Conservation (phyloP, 202 grass and related monocot genomes). For the Schoenoplectus tabernaemontani region DNA sequence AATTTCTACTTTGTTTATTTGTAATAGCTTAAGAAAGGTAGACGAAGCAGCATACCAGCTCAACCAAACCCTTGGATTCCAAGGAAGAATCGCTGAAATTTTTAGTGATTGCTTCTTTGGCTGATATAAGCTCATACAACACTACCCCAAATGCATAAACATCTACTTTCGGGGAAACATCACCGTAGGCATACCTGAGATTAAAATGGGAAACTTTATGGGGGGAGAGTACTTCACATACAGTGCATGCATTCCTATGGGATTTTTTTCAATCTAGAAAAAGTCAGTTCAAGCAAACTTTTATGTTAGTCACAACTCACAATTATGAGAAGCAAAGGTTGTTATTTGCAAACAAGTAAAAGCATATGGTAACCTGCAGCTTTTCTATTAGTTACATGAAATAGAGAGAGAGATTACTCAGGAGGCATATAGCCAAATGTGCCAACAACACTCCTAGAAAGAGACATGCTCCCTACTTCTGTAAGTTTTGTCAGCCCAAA, state of each 20-base stretch:
- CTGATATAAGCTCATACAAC: constrained; percentile 92
- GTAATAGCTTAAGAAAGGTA: background rate
- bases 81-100: constrained; percentile 30
- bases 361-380: background rate
- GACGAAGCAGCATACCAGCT: constrained; percentile 48
- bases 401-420: constrained; percentile 49
- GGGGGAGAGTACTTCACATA: background rate
- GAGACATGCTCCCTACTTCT: constrained; percentile 56
- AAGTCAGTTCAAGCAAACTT: background rate
- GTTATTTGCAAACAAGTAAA: background rate
- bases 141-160: constrained; percentile 98
- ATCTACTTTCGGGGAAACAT: constrained; percentile 87
- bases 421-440: constrained; percentile 99
- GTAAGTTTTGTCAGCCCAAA: constrained; percentile 95
- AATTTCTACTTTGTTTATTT: background rate
- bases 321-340: background rate
- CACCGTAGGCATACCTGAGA: constrained; percentile 77
- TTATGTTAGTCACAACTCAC: background rate
- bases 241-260: background rate
- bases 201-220: background rate
- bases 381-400: background rate
- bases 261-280: background rate
- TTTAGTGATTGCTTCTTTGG: constrained; percentile 75
- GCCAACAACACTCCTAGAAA: constrained; percentile 69
- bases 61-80: constrained; percentile 74